Percentiles rank a stretch among this genome's conserved stretches.
Evolutionary conservation across 371 early-diverging fungal genomes (phyloP).

Genomic region (Mucor ambiguus): DNA sequence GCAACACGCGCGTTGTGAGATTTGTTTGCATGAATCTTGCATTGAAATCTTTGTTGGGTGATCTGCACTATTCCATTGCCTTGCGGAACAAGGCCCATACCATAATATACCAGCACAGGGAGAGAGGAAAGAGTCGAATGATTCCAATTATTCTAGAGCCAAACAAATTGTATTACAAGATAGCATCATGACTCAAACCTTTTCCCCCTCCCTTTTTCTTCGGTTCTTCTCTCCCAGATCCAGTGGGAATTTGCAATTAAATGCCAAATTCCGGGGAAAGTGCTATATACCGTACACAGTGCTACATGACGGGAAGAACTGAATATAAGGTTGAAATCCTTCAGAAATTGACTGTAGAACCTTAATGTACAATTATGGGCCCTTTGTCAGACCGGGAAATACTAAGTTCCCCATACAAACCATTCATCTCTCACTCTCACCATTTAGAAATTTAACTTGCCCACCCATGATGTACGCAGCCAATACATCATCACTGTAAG

Average conservation of each 20-base stretch:
- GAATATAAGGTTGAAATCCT: background rate
- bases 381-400: conserved; percentile 5
- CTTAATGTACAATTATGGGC: background rate
- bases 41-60: background rate
- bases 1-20: background rate
- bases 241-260: background rate
- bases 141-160: background rate
- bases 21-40: background rate
- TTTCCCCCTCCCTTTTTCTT: background rate
- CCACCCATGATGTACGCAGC: conserved; percentile 1
- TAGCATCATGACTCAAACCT: background rate
- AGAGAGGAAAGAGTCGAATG: background rate
- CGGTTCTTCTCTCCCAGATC: background rate
- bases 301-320: background rate
- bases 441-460: background rate
- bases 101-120: background rate
- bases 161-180: background rate
- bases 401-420: background rate
- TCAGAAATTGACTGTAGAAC: background rate
- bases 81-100: no score
- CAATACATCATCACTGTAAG: background rate
- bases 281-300: background rate
- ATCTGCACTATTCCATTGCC: background rate
- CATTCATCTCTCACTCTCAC: background rate
- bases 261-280: background rate